A percentile compares a stretch with the other conserved stretches of the same genome.
Conservation (phyloP, 2,329 filamentous ascomycete genomes). For the Penicillium sp. region DNA sequence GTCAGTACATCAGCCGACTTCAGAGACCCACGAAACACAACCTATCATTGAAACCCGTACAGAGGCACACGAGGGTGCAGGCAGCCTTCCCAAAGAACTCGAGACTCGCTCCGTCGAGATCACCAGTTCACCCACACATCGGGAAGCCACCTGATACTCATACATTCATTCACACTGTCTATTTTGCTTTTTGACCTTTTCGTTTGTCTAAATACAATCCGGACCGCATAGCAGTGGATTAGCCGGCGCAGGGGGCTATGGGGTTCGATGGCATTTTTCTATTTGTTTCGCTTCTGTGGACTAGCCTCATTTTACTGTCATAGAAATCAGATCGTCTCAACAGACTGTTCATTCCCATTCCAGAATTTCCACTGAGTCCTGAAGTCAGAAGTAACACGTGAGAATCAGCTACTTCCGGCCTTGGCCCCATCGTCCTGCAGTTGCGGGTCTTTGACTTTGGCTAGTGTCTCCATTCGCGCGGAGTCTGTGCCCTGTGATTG, state of each 20-base stretch:
- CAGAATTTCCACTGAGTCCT: neutral
- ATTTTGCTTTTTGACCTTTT: constrained; percentile 3
- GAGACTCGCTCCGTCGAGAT: constrained; percentile 41
- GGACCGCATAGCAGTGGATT: constrained; percentile 20
- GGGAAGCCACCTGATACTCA: constrained; percentile 31
- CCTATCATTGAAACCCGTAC: constrained; percentile 10
- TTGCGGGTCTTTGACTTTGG: neutral
- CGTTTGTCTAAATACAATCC: constrained; percentile 6
- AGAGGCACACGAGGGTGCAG: constrained; percentile 19
- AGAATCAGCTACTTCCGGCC: neutral
- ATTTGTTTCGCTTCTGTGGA: constrained; percentile 3
- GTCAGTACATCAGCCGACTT: constrained; percentile 14
- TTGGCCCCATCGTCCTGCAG: neutral
- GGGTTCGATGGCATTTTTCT: constrained; percentile 14
- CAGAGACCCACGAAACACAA: constrained; percentile 12
- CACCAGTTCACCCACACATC: constrained; percentile 22
- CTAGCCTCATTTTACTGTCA: constrained; percentile 7
- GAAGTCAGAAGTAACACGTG: neutral
- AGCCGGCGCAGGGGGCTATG: constrained; percentile 24
- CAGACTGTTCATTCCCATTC: neutral
- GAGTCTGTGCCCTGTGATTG: constrained; percentile 11
- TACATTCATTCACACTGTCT: constrained; percentile 1
- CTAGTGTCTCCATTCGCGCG: neutral
- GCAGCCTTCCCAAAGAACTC: constrained; percentile 36
- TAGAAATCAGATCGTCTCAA: neutral